Evolutionary conservation across 805 yeast genomes (phyloP).

Genomic region (Jamesozyma jinghongensis): DNA sequence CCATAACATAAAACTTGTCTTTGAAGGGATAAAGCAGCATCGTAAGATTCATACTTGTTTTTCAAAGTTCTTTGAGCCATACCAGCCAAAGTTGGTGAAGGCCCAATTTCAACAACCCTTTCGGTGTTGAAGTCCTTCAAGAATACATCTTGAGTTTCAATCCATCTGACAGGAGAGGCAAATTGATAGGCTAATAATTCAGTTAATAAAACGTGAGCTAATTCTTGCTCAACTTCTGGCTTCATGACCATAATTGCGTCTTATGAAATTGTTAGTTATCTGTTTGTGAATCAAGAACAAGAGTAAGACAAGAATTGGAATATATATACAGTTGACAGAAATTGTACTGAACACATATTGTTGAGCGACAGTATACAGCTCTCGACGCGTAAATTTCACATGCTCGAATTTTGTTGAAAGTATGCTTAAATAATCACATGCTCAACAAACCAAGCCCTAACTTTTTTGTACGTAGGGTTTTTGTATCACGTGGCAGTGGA

Average conservation of each 20-base stretch:
- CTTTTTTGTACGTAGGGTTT: too few relatives aligned
- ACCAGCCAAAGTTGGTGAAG: constrained; percentile 96
- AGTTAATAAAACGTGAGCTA: constrained; percentile 87
- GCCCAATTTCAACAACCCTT: constrained; percentile 97
- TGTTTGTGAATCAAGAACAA: too few relatives aligned
- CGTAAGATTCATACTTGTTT: constrained; percentile 88
- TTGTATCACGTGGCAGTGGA: too few relatives aligned
- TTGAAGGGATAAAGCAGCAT: constrained; percentile 79
- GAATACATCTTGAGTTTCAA: constrained; percentile 97
- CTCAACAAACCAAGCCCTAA: too few relatives aligned
- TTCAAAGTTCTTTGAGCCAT: constrained; percentile 98
- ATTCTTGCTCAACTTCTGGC: constrained; percentile 96
- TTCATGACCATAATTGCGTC: constrained; percentile 30
- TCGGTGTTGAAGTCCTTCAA: constrained; percentile 91
- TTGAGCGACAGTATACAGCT: too few relatives aligned
- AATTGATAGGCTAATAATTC: constrained; percentile 97
- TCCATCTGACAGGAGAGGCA: constrained; percentile 99
- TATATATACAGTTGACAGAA: too few relatives aligned
- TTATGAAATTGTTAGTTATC: neutral
- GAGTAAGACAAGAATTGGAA: too few relatives aligned
- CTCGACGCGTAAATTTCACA: too few relatives aligned
- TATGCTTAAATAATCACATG: too few relatives aligned
- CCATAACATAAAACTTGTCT: constrained; percentile 94
- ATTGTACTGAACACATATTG: too few relatives aligned
- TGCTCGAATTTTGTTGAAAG: too few relatives aligned